phyloP scores from a whole-genome alignment of 2,329 filamentous ascomycete species.

The Neopestalotiopsis clavispora region DNA sequence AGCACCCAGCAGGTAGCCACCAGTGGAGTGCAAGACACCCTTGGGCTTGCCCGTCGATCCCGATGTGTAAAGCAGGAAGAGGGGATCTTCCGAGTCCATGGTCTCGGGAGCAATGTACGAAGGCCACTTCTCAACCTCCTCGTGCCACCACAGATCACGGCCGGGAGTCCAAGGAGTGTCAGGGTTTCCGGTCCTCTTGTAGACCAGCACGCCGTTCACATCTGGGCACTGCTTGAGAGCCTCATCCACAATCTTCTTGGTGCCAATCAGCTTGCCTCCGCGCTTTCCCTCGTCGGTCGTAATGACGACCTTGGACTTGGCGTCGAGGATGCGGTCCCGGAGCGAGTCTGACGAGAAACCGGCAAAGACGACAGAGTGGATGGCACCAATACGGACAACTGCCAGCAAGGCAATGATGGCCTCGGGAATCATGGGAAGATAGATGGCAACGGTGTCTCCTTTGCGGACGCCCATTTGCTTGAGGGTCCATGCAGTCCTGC shows the following conservation, averaged over 20 bases:
- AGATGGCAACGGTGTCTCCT: conserved; percentile 95
- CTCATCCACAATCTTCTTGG: conserved; percentile 99
- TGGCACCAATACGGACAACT: conserved; percentile 87
- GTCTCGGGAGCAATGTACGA: conserved; percentile 87
- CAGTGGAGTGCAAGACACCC: conserved; percentile 98
- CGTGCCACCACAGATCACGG: conserved; percentile 97
- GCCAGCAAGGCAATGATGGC: conserved; percentile 90
- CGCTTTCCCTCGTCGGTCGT: conserved; percentile 98
- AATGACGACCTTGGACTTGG: conserved; percentile 89
- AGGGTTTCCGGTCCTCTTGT: conserved; percentile 84
- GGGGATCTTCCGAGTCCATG: conserved; percentile 91
- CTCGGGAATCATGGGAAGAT: conserved; percentile 98
- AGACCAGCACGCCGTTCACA: conserved; percentile 85
- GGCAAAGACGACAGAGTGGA: conserved; percentile 97
- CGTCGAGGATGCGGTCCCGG: conserved; percentile 92
- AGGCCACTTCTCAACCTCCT: conserved; percentile 97
- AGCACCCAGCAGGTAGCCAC: conserved; percentile 90
- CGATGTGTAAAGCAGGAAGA: conserved; percentile 97
- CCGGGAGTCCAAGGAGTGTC: conserved; percentile 90
- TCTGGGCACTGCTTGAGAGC: conserved; percentile 94
- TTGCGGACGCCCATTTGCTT: conserved; percentile 97
- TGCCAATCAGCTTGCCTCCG: conserved; percentile 94
- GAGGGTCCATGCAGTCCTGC: conserved; percentile 81
- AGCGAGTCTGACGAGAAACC: conserved; percentile 97
- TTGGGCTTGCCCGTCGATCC: conserved; percentile 98